phyloP scores from a whole-genome alignment of 2,329 filamentous ascomycete genomes.

The Capronia coronata region DNA sequence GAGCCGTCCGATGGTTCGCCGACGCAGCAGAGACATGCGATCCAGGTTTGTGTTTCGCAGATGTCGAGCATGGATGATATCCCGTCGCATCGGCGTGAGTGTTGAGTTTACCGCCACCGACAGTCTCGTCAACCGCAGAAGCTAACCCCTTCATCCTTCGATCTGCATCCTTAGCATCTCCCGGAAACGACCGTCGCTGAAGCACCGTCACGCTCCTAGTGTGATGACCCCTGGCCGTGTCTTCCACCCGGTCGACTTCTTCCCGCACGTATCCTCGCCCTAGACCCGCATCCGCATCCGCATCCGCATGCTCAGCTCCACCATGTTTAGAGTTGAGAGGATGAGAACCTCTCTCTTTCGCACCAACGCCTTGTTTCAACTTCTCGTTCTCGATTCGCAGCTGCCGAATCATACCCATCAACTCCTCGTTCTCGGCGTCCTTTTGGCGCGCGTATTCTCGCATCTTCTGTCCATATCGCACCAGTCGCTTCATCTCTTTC shows the following conservation, averaged over 20 bases:
- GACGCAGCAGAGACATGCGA: background rate
- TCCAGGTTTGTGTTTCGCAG: background rate
- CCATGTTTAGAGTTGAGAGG: too few relatives aligned
- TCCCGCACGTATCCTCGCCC: slow-evolving; percentile 6
- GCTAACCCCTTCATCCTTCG: too few relatives aligned
- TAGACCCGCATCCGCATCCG: background rate
- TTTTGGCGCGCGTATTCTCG: slow-evolving; percentile 22
- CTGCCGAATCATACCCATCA: slow-evolving; percentile 18
- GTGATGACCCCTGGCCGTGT: background rate
- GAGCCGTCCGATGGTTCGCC: background rate
- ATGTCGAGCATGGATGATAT: background rate
- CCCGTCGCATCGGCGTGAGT: background rate
- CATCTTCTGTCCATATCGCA: slow-evolving; percentile 42
- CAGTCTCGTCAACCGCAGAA: background rate
- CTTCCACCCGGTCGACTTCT: slow-evolving; percentile 14
- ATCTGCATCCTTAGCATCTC: background rate
- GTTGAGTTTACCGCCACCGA: background rate
- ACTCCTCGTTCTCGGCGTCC: slow-evolving; percentile 23
- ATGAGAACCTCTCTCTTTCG: background rate
- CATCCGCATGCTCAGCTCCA: too few relatives aligned
- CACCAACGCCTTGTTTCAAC: background rate
- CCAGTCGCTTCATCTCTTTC: slow-evolving; percentile 54
- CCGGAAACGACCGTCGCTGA: background rate
- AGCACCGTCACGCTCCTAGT: background rate
- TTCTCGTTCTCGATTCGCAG: slow-evolving; percentile 16